Base-by-base conservation (phyloP, 139 green algal genomes). In the Mychonastes homosphaera region DNA sequence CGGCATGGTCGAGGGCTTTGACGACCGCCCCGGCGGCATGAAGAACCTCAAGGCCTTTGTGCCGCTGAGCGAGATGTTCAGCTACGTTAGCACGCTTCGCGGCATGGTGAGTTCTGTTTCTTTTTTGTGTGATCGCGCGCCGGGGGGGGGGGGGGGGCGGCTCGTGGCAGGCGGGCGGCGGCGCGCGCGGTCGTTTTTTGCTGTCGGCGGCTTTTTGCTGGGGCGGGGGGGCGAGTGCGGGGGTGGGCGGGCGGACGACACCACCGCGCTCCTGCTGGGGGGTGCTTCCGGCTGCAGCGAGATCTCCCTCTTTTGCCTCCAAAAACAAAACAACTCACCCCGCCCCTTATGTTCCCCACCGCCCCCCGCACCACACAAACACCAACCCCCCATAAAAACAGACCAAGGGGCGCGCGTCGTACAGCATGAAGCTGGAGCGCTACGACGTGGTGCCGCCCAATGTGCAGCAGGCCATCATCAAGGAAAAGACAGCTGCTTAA, bases 11-110 rank as follows among this genome's bases (percentile, higher is more conserved):
- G 65, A 67, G 29, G 70, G 10, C 36, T 91, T 99, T 61, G 75
- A 80, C 0, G 92, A 99, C 79, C 91, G 90, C 75, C 87, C 89
- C 7, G 92, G 85, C 53, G 82, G 82, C 75, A 84, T 96, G 70
- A 98, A 98, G 87, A 64, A 91, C 53, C 62, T 87, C 56, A 64
- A 83, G 64, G 86, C 89, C 3, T 77, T 45, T 29, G 91, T 97
- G 41, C 91, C 91, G 3, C 81, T 98, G 23, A 71, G 79, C 9
- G 92, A 97, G 81, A 98, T 98, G 92, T 98, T 98, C 78, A 77
- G 90, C 58, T 98, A 97, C 64, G 90, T 99, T 19, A 88, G 70
- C 49, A 91, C 78, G 39, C 83, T 99, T 63, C 85, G 85, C n/a
- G 67, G 68, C 23, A 84, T 86, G 79, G 38, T 45, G 13, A n/a